Percentiles rank a stretch among this genome's conserved stretches.
Conservation (phyloP, 306 rosid genomes). For the Aeschynomene evenia region DNA sequence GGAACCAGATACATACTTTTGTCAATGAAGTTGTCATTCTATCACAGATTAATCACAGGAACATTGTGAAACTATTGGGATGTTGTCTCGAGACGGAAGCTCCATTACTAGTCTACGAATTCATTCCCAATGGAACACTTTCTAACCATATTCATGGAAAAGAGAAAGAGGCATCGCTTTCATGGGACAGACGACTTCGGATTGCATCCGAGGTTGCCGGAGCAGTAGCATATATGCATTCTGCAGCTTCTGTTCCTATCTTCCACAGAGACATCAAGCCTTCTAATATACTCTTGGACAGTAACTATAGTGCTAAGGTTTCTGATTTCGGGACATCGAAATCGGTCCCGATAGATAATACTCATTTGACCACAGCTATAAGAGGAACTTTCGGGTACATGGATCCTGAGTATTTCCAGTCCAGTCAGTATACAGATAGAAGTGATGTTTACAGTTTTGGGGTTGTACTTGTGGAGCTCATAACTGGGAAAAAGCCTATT, state of each 20-base stretch:
- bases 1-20: constrained; percentile 38
- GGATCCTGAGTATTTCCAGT: constrained; percentile 64
- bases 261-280: constrained; percentile 69
- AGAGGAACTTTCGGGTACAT: constrained; percentile 69
- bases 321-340: constrained; percentile 62
- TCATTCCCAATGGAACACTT: constrained; percentile 57
- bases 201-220: constrained; percentile 68
- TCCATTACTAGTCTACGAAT: constrained; percentile 63
- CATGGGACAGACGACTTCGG: constrained; percentile 48
- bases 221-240: constrained; percentile 68
- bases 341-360: constrained; percentile 50
- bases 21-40: constrained; percentile 52
- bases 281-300: constrained; percentile 55
- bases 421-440: constrained; percentile 53
- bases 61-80: constrained; percentile 51
- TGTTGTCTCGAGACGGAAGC: constrained; percentile 60
- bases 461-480: constrained; percentile 54
- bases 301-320: constrained; percentile 38
- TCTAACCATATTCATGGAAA: constrained; percentile 39
- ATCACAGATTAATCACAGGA: constrained; percentile 58
- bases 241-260: constrained; percentile 56
- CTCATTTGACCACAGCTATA: constrained; percentile 59
- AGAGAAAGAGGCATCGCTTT: constrained; percentile 31
- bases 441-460: constrained; percentile 63
- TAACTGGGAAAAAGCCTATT: constrained; percentile 46